Conservation (phyloP, 2,329 filamentous ascomycete species). For the Diaporthe destruens region DNA sequence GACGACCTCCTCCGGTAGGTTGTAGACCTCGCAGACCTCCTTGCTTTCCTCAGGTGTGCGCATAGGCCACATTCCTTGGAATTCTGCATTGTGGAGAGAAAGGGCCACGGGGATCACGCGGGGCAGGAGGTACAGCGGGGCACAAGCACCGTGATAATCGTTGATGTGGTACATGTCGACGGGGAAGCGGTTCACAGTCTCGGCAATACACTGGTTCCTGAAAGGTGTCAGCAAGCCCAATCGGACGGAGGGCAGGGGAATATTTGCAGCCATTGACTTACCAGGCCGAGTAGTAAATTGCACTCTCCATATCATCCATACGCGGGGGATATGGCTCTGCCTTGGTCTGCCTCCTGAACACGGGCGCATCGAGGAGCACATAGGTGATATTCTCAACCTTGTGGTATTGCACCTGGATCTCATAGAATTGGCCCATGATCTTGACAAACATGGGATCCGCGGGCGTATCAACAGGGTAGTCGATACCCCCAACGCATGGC, state of each 20-base stretch:
- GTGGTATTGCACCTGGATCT: constrained; percentile 75
- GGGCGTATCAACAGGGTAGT: constrained; percentile 71
- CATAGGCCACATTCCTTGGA: constrained; percentile 77
- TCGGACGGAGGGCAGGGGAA: background rate
- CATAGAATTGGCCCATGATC: constrained; percentile 71
- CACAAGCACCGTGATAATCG: constrained; percentile 56
- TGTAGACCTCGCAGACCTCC: constrained; percentile 74
- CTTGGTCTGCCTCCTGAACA: constrained; percentile 73
- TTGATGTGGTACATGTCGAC: constrained; percentile 56
- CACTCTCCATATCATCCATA: constrained; percentile 76
- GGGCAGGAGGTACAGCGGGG: constrained; percentile 74
- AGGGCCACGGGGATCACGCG: constrained; percentile 69
- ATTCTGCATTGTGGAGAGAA: constrained; percentile 76
- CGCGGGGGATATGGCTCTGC: constrained; percentile 73
- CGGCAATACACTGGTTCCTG: constrained; percentile 79
- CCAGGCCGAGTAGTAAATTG: constrained; percentile 79
- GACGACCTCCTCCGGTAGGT: constrained; percentile 66
- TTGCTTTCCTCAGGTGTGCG: constrained; percentile 69
- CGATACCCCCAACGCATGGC: constrained; percentile 71
- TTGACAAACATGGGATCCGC: constrained; percentile 73
- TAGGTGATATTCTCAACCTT: constrained; percentile 75
- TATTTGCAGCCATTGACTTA: background rate
- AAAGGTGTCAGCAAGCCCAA: constrained; percentile 50
- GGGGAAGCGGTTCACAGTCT: constrained; percentile 70
- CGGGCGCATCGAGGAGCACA: constrained; percentile 74